Evolutionary conservation across 1,139 yeast species (phyloP).

Genomic region (Sugiyamaella japonica): DNA sequence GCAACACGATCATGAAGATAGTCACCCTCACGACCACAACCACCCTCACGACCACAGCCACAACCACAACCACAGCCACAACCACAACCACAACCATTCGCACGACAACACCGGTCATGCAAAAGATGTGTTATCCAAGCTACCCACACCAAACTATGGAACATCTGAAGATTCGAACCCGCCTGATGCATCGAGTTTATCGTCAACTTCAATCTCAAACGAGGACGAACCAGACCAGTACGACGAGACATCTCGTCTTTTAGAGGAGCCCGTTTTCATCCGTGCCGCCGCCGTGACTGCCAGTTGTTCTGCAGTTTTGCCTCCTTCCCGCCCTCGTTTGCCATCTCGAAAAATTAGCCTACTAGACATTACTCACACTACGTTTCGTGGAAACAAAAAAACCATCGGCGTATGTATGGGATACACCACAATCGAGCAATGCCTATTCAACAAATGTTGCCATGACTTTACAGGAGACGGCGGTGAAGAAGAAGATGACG

Average conservation of each 20-base stretch:
- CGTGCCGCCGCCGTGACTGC: neutral
- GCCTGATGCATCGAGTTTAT: neutral
- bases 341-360: constrained; percentile 20
- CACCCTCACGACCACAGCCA: constrained; percentile 25
- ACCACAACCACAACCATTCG: constrained; percentile 16
- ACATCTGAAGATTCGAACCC: neutral
- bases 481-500: neutral
- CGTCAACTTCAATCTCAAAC: neutral
- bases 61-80: constrained; percentile 23
- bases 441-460: constrained; percentile 18
- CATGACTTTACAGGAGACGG: constrained; percentile 1
- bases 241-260: constrained; percentile 19
- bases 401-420: constrained; percentile 55
- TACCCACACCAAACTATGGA: constrained; percentile 2
- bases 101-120: neutral
- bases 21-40: constrained; percentile 16
- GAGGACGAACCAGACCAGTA: constrained; percentile 7
- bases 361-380: constrained; percentile 33
- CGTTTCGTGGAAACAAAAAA: constrained; percentile 35
- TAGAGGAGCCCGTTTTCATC: constrained; percentile 23
- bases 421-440: constrained; percentile 35
- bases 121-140: neutral
- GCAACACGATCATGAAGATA: constrained; percentile 30
- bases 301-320: neutral
- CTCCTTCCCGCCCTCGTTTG: neutral